Evolutionary conservation across 176 grass and related monocot species (phyloP).

Genomic region (Eragrostis nindensis): DNA sequence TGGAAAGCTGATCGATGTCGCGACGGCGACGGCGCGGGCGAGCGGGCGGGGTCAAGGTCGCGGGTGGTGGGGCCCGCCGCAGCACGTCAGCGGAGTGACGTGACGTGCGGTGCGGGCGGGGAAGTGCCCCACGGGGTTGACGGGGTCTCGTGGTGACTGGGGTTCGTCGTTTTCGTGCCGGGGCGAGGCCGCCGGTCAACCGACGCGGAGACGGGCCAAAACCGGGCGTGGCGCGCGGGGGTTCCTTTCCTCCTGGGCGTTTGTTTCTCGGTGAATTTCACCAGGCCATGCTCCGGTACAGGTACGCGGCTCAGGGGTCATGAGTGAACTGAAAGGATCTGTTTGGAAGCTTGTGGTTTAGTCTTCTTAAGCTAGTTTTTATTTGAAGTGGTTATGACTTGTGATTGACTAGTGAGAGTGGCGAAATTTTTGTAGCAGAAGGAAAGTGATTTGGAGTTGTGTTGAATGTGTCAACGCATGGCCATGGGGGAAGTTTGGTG

Average conservation of each 20-base stretch:
- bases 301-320: too few species aligned
- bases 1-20: constrained; percentile 15
- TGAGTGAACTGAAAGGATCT: background rate
- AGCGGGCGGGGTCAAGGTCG: constrained; percentile 39
- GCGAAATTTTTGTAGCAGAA: too few species aligned
- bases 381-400: background rate
- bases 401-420: background rate
- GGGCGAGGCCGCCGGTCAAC: constrained; percentile 24
- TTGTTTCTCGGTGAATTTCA: background rate
- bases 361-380: background rate
- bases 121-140: constrained; percentile 18
- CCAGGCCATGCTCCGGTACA: background rate
- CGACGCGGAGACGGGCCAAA: constrained; percentile 9
- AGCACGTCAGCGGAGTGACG: constrained; percentile 37
- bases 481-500: background rate
- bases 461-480: background rate
- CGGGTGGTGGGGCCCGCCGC: background rate
- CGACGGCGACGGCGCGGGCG: constrained; percentile 45
- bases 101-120: constrained; percentile 42
- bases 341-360: background rate
- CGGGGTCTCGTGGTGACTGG: constrained; percentile 19
- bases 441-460: background rate
- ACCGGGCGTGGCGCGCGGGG: background rate
- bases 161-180: constrained; percentile 26
- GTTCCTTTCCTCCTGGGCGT: background rate